A percentile compares a stretch with the other conserved stretches of the same genome.
These are phyloP conservation scores for Boletus reticuloceps DNA, from an alignment of 768 basidiomycete species.

Conservation along the genomic window DNA sequence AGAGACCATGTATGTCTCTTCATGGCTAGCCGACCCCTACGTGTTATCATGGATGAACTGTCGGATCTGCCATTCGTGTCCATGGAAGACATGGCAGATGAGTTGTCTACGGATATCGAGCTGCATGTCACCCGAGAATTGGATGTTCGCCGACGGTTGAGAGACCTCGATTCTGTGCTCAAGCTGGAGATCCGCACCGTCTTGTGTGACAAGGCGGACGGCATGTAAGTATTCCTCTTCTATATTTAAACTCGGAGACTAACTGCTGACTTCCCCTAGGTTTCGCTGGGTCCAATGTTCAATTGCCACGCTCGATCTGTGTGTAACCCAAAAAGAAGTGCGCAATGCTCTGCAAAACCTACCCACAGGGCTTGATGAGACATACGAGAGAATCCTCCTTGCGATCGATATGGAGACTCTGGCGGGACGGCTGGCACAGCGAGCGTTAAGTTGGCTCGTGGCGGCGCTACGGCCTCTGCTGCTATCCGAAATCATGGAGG, in stretches of 20 bases:
- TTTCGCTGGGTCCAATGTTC: slow-evolving; percentile 6
- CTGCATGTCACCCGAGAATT: background rate
- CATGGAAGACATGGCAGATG: background rate
- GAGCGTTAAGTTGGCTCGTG: slow-evolving; percentile 1
- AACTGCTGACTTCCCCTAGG: background rate
- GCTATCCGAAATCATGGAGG: background rate
- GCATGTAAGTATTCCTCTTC: background rate
- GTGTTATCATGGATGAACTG: background rate
- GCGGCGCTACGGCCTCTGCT: slow-evolving; percentile 1
- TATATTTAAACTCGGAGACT: background rate
- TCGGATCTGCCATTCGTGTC: background rate
- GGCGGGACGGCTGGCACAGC: background rate
- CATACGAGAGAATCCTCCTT: slow-evolving; percentile 3
- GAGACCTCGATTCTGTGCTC: background rate
- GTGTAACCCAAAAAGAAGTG: background rate
- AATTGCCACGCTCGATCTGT: background rate
- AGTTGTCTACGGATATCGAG: background rate
- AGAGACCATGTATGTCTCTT: background rate
- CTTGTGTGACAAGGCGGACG: background rate
- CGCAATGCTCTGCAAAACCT: background rate
- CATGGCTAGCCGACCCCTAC: background rate
- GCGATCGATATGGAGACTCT: background rate
- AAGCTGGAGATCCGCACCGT: background rate
- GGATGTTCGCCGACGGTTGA: background rate
- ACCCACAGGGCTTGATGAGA: slow-evolving; percentile 1